phyloP scores from a whole-genome alignment of 2,329 filamentous ascomycete species.

The Rutstroemia sp. region DNA sequence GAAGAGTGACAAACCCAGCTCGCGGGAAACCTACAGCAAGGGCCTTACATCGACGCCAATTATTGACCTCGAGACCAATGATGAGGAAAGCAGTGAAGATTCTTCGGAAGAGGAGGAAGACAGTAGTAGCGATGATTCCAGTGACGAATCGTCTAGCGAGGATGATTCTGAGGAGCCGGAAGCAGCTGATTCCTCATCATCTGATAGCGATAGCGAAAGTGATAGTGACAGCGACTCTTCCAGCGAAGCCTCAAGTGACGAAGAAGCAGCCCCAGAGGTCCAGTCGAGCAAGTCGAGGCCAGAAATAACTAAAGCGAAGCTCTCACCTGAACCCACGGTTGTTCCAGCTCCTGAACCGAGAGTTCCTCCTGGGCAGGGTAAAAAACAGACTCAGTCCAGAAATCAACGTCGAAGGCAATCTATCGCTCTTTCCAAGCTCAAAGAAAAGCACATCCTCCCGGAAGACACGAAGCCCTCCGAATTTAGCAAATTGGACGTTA shows the following conservation, averaged over 20 bases:
- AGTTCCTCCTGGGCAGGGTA: constrained; percentile 41
- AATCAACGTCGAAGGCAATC: constrained; percentile 46
- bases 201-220: constrained; percentile 8
- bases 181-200: constrained; percentile 8
- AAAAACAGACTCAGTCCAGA: constrained; percentile 41
- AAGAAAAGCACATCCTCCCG: constrained; percentile 44
- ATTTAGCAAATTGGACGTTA: constrained; percentile 33
- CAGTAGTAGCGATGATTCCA: constrained; percentile 11
- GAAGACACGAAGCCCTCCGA: constrained; percentile 42
- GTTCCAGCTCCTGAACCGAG: background rate
- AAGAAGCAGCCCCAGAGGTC: constrained; percentile 35
- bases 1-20: constrained; percentile 24
- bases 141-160: constrained; percentile 9
- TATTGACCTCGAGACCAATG: constrained; percentile 24
- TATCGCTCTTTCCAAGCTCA: constrained; percentile 43
- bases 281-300: constrained; percentile 29
- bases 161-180: constrained; percentile 13
- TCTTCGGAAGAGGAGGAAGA: constrained; percentile 8
- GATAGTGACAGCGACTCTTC: constrained; percentile 22
- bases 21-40: constrained; percentile 12
- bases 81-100: constrained; percentile 15
- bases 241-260: constrained; percentile 30
- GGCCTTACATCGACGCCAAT: constrained; percentile 21
- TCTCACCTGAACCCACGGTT: background rate
- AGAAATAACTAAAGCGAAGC: background rate